Percentiles rank a stretch among this genome's conserved stretches.
Evolutionary conservation across 345 rosid species (phyloP).

Genomic region (Euphorbia pulcherrima): DNA sequence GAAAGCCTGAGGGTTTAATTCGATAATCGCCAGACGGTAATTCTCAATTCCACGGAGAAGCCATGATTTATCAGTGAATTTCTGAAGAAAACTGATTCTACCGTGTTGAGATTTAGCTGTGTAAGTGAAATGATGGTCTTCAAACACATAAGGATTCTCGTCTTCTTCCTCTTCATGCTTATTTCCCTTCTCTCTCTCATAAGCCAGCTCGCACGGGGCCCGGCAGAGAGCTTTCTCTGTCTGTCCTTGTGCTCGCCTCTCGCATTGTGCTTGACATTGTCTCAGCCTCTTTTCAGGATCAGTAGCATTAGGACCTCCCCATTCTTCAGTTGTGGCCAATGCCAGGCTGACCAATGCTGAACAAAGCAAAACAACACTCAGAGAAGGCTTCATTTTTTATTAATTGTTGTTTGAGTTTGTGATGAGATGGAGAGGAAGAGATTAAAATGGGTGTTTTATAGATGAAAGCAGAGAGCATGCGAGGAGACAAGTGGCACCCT

Average conservation of each 20-base stretch:
- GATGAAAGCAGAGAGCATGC: constrained; percentile 24
- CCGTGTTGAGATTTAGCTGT: constrained; percentile 4
- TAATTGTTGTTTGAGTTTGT: not conserved
- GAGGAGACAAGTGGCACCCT: constrained; percentile 30
- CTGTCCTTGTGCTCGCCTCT: constrained; percentile 8
- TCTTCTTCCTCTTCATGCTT: not conserved
- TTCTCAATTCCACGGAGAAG: constrained; percentile 18
- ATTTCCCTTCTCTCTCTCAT: not conserved
- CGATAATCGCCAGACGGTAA: constrained; percentile 9
- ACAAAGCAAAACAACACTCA: constrained; percentile 12
- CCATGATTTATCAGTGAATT: constrained; percentile 18
- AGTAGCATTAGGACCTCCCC: too few relatives aligned
- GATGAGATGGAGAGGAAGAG: not conserved
- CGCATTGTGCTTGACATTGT: constrained; percentile 35
- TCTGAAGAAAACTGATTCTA: constrained; percentile 13
- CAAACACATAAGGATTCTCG: constrained; percentile 25
- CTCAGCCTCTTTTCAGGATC: constrained; percentile 20
- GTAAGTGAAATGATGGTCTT: constrained; percentile 6
- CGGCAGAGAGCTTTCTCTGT: constrained; percentile 26
- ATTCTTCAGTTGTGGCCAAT: constrained; percentile 28
- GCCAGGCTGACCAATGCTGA: too few relatives aligned
- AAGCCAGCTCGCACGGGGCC: constrained; percentile 24
- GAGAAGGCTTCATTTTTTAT: constrained; percentile 11
- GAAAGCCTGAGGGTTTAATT: constrained; percentile 24
- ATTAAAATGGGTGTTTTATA: not conserved